Evolutionary conservation across 306 rosid species (phyloP).

Genomic region (Pterocarpus santalinus): DNA sequence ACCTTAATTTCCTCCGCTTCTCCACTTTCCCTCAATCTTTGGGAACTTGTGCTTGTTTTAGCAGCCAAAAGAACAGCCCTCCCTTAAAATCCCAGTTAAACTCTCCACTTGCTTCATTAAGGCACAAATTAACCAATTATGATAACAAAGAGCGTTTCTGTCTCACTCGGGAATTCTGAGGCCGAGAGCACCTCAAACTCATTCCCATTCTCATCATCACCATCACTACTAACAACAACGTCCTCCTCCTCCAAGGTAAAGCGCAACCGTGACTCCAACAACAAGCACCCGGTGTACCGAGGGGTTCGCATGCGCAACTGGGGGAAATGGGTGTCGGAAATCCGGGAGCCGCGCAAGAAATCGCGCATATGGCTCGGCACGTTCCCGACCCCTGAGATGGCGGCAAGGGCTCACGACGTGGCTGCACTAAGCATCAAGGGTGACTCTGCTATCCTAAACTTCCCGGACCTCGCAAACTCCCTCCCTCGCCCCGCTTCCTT

Average conservation of each 20-base stretch:
- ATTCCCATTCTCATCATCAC: conserved; percentile 38
- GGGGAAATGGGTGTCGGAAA: conserved; percentile 98
- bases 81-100: neutral
- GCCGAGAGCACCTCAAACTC: conserved; percentile 67
- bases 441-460: conserved; percentile 75
- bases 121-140: too few species aligned
- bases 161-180: conserved; percentile 45
- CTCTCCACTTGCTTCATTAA: neutral
- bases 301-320: conserved; percentile 91
- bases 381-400: conserved; percentile 67
- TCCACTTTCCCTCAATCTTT: too few species aligned
- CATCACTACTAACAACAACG: conserved; percentile 4
- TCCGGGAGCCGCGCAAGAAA: conserved; percentile 86
- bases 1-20: conserved; percentile 17
- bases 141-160: conserved; percentile 49
- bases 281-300: conserved; percentile 65
- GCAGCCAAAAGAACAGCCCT: neutral
- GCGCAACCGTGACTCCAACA: conserved; percentile 57
- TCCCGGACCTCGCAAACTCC: conserved; percentile 67
- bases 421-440: conserved; percentile 91
- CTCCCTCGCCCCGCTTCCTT: conserved; percentile 83
- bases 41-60: too few species aligned
- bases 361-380: conserved; percentile 89
- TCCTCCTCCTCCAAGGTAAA: conserved; percentile 22
- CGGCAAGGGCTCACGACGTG: conserved; percentile 87